phyloP scores from a whole-genome alignment of 139 green algal genomes.

The Picochlorum sp. region DNA sequence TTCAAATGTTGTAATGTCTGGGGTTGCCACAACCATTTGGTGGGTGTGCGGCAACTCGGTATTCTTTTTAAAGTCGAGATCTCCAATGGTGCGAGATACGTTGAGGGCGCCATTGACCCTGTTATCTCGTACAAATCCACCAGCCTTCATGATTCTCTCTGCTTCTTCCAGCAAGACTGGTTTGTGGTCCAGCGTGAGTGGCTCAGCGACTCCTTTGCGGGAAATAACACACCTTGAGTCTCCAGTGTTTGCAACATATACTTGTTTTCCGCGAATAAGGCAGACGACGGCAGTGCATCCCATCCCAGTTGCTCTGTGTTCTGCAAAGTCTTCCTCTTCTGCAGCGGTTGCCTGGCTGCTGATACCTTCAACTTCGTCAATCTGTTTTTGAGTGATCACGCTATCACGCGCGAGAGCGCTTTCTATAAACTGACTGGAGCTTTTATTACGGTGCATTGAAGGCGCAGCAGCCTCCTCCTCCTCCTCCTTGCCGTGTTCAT shows the following conservation, averaged over 20 bases:
- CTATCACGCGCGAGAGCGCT: too few relatives aligned
- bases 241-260: slow-evolving; percentile 43
- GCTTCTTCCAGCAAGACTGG: slow-evolving; percentile 65
- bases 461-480: too few relatives aligned
- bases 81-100: slow-evolving; percentile 86
- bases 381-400: too few relatives aligned
- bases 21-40: slow-evolving; percentile 66
- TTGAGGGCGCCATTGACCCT: slow-evolving; percentile 92
- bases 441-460: too few relatives aligned
- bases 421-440: too few relatives aligned
- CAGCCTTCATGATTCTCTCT: slow-evolving; percentile 69
- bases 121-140: slow-evolving; percentile 52
- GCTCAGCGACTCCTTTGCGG: slow-evolving; percentile 41
- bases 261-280: slow-evolving; percentile 10
- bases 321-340: slow-evolving; percentile 10
- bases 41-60: slow-evolving; percentile 16
- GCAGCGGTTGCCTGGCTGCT: background rate
- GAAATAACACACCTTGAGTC: slow-evolving; percentile 76
- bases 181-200: slow-evolving; percentile 77
- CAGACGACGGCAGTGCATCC: slow-evolving; percentile 27
- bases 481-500: too few relatives aligned
- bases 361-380: background rate
- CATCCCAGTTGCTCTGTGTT: slow-evolving; percentile 18
- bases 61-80: slow-evolving; percentile 92
- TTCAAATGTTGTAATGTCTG: slow-evolving; percentile 45